These are phyloP conservation scores for Termitomyces heimii DNA, from an alignment of 768 basidiomycete genomes.

Conservation along the genomic window DNA sequence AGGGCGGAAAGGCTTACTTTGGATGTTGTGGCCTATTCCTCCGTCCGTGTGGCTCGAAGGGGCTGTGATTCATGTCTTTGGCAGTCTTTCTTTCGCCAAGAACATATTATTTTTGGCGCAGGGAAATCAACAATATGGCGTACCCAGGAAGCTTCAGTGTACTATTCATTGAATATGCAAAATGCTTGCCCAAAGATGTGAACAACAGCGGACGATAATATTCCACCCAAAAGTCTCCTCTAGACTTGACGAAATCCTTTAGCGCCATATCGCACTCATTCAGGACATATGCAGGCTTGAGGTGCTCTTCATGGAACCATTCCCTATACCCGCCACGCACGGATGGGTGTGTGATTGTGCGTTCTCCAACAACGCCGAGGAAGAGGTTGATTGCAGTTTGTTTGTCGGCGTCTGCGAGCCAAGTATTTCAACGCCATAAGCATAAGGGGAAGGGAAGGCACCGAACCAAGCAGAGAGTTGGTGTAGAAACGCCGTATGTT, in stretches of 20 bases:
- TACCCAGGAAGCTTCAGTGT: constrained; percentile 80
- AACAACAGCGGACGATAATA: constrained; percentile 84
- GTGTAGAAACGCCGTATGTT: constrained; percentile 93
- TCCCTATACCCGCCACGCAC: constrained; percentile 71
- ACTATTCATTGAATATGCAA: constrained; percentile 90
- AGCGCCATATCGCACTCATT: constrained; percentile 63
- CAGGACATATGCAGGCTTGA: constrained; percentile 61
- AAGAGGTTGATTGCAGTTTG: constrained; percentile 98
- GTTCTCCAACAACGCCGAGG: constrained; percentile 66
- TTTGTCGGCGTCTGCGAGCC: constrained; percentile 80
- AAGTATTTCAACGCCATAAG: background rate
- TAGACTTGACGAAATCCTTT: constrained; percentile 48
- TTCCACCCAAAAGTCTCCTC: constrained; percentile 81
- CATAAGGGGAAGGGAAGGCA: background rate
- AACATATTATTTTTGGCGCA: background rate
- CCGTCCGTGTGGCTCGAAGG: constrained; percentile 61
- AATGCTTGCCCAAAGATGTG: constrained; percentile 82
- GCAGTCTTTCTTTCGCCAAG: constrained; percentile 52
- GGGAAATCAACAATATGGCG: constrained; percentile 14
- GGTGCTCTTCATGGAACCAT: constrained; percentile 76
- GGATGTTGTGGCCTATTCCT: constrained; percentile 27
- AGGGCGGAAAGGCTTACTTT: constrained; percentile 16
- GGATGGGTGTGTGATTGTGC: constrained; percentile 40
- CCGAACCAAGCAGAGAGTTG: constrained; percentile 80
- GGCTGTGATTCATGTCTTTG: constrained; percentile 64